phyloP scores from a whole-genome alignment of 495 filamentous ascomycete species.

The Platismatia glauca region DNA sequence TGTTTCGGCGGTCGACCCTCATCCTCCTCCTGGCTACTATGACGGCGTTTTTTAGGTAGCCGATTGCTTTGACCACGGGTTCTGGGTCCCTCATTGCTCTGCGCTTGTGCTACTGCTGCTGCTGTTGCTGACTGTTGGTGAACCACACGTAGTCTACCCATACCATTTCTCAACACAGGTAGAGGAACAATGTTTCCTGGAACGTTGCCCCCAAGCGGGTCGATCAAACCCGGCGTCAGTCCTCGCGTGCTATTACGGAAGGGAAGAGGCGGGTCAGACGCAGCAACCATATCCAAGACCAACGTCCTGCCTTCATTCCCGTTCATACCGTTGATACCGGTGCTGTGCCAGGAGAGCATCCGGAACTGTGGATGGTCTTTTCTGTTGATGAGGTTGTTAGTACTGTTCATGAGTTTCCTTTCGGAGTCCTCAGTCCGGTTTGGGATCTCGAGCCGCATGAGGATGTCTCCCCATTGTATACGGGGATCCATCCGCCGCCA shows the following conservation, averaged over 20 bases:
- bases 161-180: neutral
- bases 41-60: neutral
- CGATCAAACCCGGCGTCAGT: slow-evolving; percentile 27
- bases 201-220: slow-evolving; percentile 9
- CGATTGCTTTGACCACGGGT: neutral
- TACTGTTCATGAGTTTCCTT: neutral
- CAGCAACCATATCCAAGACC: neutral
- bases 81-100: neutral
- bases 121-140: neutral
- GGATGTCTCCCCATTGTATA: neutral
- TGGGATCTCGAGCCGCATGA: slow-evolving; percentile 3
- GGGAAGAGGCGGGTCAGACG: neutral
- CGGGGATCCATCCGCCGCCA: slow-evolving; percentile 11
- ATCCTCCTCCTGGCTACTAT: neutral
- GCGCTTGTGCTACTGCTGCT: neutral
- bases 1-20: neutral
- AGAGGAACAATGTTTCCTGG: slow-evolving; percentile 7
- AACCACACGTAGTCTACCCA: neutral
- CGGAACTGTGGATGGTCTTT: neutral
- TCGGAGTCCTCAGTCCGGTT: slow-evolving; percentile 3
- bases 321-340: neutral
- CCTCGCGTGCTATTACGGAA: slow-evolving; percentile 29
- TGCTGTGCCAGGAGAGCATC: slow-evolving; percentile 10
- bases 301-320: neutral
- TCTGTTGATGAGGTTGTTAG: slow-evolving; percentile 1